Percentiles rank a stretch among this genome's conserved stretches.
phyloP scores from a whole-genome alignment of 192 early-diverging fungal genomes.

The Mortierella hygrophila region DNA sequence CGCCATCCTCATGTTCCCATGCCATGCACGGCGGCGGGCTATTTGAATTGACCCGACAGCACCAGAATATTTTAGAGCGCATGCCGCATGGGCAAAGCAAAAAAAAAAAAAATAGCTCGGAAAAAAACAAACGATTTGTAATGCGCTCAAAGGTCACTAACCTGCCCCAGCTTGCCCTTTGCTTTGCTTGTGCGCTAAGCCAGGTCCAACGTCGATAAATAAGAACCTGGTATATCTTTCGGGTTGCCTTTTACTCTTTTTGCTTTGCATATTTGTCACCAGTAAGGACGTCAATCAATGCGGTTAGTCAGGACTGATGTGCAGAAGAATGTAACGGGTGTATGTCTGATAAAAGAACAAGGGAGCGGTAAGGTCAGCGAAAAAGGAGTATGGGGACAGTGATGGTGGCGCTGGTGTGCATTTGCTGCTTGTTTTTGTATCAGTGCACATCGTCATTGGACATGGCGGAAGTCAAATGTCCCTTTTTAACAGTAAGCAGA shows the following conservation, averaged over 20 bases:
- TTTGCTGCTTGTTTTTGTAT: not conserved
- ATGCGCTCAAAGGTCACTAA: not conserved
- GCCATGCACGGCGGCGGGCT: not conserved
- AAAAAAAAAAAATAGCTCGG: not conserved
- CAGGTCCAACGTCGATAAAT: no score
- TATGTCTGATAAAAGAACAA: no score
- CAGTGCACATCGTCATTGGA: not conserved
- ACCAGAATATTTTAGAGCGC: not conserved
- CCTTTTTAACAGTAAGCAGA: not conserved
- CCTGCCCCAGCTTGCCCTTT: not conserved
- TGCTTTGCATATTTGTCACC: no score
- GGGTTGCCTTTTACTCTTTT: no score
- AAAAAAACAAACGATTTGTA: not conserved
- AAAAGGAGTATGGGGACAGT: not conserved
- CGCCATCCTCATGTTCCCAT: not conserved
- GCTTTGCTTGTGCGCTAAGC: no score
- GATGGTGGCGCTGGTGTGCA: not conserved
- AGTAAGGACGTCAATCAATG: no score
- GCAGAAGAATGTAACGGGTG: no score
- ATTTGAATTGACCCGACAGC: not conserved
- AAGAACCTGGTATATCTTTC: no score
- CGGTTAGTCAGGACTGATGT: no score
- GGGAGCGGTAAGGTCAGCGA: no score
- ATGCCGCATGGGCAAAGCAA: not conserved
- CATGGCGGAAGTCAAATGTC: not conserved